Percentiles rank a stretch among this genome's conserved stretches.
These are phyloP conservation scores for Casuarina cunninghamiana DNA, from an alignment of 306 rosid species.

Conservation along the genomic window DNA sequence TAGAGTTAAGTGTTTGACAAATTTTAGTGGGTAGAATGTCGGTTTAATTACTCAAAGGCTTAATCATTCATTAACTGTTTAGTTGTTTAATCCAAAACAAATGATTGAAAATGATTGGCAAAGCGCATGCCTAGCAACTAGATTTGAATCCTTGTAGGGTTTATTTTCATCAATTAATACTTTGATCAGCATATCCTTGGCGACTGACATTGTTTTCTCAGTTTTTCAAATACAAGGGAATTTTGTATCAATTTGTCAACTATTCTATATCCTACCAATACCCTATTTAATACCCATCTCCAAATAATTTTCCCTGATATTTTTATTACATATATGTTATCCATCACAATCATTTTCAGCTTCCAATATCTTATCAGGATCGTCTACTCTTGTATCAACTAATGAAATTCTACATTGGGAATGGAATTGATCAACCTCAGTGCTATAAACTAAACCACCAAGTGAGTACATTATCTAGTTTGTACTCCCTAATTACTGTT, in stretches of 20 bases:
- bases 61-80: constrained; percentile 32
- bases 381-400: too few relatives aligned
- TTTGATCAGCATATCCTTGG: background rate
- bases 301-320: too few relatives aligned
- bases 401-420: background rate
- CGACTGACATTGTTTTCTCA: background rate
- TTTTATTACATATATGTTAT: too few relatives aligned
- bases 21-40: constrained; percentile 46
- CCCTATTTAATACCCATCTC: background rate
- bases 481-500: background rate
- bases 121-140: constrained; percentile 19
- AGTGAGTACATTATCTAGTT: background rate
- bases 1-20: constrained; percentile 10
- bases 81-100: constrained; percentile 26
- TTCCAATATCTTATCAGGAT: too few relatives aligned
- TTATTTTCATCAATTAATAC: background rate
- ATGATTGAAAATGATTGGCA: constrained; percentile 59
- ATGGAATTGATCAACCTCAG: background rate
- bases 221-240: background rate
- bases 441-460: background rate
- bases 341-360: too few relatives aligned
- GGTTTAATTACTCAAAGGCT: constrained; percentile 32
- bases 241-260: too few relatives aligned
- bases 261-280: background rate
- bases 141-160: constrained; percentile 11